These are phyloP conservation scores for Crithidia bombi DNA, from an alignment of 208 protist genomes.

Conservation along the genomic window DNA sequence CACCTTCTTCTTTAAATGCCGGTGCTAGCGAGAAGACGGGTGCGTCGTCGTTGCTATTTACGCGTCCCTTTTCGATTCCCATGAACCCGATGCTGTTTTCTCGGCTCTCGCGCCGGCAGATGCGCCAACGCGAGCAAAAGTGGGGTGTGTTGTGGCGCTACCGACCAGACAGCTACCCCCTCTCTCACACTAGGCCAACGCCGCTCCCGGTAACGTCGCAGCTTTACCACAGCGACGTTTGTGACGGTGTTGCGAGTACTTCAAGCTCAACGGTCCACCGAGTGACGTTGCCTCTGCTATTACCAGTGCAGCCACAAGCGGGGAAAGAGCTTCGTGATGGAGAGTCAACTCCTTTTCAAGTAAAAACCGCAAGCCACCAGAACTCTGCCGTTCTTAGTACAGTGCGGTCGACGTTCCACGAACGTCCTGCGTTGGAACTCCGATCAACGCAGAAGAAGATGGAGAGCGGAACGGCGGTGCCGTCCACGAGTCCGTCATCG, in stretches of 20 bases:
- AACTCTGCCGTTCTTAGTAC: too few species aligned
- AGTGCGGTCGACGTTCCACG: too few species aligned
- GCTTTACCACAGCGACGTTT: not conserved
- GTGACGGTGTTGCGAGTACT: not conserved
- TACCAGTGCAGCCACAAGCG: too few species aligned
- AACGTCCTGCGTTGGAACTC: too few species aligned
- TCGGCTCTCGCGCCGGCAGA: slow-evolving; percentile 36
- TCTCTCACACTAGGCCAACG: not conserved
- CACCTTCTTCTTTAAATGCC: not conserved
- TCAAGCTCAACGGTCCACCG: too few species aligned
- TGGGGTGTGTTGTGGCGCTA: slow-evolving; percentile 64
- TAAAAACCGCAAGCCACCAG: not conserved
- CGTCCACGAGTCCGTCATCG: not conserved
- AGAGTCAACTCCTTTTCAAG: not conserved
- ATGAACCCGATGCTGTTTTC: not conserved
- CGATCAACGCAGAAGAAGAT: too few species aligned
- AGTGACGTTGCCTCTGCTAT: too few species aligned
- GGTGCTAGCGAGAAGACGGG: not conserved
- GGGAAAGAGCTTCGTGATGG: too few species aligned
- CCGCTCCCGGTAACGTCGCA: not conserved
- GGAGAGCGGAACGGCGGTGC: not conserved
- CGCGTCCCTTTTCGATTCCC: not conserved
- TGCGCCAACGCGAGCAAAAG: slow-evolving; percentile 49
- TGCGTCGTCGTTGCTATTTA: not conserved
- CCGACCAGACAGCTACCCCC: not conserved